Base-by-base conservation (phyloP, 805 yeast species). In the Kodamaea restingae region DNA sequence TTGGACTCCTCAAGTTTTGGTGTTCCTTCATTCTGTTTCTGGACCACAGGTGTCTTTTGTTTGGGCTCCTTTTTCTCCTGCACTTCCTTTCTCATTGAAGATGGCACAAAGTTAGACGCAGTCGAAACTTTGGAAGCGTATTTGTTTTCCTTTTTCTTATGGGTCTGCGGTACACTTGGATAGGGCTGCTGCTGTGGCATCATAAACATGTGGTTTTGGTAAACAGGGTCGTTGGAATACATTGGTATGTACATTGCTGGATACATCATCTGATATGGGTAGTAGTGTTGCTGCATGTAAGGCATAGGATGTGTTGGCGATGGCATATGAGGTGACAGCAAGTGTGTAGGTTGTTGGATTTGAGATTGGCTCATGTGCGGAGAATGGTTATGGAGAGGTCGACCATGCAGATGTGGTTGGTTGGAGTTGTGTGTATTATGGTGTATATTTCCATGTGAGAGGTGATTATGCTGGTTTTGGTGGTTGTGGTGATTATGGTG, bases 211-310 rank as follows among this genome's bases (percentile, higher is more conserved):
- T 43, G 47, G 40, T 40, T 46, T 27, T 35, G 40, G 39, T 46
- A 46, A 34, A 41, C 41, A 37, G 42, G 38, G 35, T 46, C 50
- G 8, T 28, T 27, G 25, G 45, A 39, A 34, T 46, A 46, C 36
- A 46, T 36, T 9, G 50, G 50, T 45, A 46, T 43, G 39, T 43
- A 46, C 35, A 46, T 39, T 7, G 45, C 44, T 3, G 47, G 50
- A 26, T 46, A 43, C 24, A 41, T 44, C 47, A 43, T 41, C 22
- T 46, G 49, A 25, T 42, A 38, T 4, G 46, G 45, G 36, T 43
- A 44, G 31, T 46, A 30, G 21, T 15, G 21, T 18, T 30, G 32
- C 10, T 17, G 50, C 47, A 43, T 43, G 44, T 43, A 45, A 32
- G 40, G 32, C 20, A 30, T 30, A 7, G 32, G 32, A 12, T 30